Base-by-base conservation (phyloP, 2,329 filamentous ascomycete genomes). In the Fusarium torreyae region DNA sequence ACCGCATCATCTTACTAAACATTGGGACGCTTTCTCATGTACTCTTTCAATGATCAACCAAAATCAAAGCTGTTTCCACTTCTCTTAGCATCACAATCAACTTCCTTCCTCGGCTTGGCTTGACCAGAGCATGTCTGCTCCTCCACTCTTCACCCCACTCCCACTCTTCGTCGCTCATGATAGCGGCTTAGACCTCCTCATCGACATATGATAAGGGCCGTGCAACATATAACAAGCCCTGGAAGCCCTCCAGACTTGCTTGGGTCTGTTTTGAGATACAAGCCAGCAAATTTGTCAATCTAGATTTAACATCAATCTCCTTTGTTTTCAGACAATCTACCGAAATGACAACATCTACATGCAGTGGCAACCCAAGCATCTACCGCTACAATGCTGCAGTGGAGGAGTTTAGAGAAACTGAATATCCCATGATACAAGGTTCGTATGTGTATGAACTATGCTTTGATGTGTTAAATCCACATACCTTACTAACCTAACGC, bases 361-460 rank as follows among this genome's bases (percentile, higher is more conserved):
- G 33, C 34, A 24, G 52, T 48, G 61, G 48, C 43, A 39, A 62
- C 24, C 46, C 49, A n/a, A 52, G 45, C 26, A 15, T 57, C n/a
- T 45, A 40, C 68, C 76, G 73, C 68, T 93, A 93, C 76, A 88
- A 92, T 76, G 77, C 77, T 57, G 80, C 80, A 33, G 84, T 93
- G 18, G 89, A 92, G 76, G 75, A 75, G 15, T 82, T 92, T 31
- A 84, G 91, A 63, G 79, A 83, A 17, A 75, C 75, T 34, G 90
- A 93, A 72, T 93, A 89, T 78, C 91, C 91, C 26, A 91, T 92
- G 89, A 83, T 93, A 43, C 82, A 87, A 81, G 89, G 91, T 91
- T 76, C 58, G 75, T 63, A 44, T 45, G 18, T 20, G 13, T 31
- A 26, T 44, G n/a, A 2, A 40, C 13, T 28, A 14, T 6, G 33